phyloP scores from a whole-genome alignment of 768 basidiomycete species.

The Auriscalpium orientale region DNA sequence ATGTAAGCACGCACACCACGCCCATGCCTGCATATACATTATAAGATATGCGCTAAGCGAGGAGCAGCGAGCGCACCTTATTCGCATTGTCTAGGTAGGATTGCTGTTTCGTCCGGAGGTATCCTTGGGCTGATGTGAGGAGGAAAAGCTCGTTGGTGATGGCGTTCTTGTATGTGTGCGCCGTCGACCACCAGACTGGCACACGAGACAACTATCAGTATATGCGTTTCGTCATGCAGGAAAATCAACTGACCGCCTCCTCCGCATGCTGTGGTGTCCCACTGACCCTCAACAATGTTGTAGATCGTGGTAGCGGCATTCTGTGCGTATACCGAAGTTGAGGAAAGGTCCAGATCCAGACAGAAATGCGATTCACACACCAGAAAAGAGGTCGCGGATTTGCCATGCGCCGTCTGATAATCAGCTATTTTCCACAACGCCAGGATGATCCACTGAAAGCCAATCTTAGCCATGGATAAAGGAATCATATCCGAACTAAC shows the following conservation, averaged over 20 bases:
- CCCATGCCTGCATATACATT: slow-evolving; percentile 16
- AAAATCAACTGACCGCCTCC: slow-evolving; percentile 36
- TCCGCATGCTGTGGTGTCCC: slow-evolving; percentile 39
- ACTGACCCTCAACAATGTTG: slow-evolving; percentile 41
- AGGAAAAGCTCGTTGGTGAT: slow-evolving; percentile 56
- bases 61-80: slow-evolving; percentile 31
- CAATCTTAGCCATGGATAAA: background rate
- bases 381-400: slow-evolving; percentile 16
- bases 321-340: slow-evolving; percentile 20
- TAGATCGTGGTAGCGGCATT: slow-evolving; percentile 41
- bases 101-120: slow-evolving; percentile 29
- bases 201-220: background rate
- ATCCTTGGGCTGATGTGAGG: slow-evolving; percentile 41
- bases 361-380: slow-evolving; percentile 4
- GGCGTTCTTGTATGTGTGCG: slow-evolving; percentile 50
- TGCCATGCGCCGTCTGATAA: slow-evolving; percentile 37
- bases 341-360: background rate
- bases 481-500: slow-evolving; percentile 20
- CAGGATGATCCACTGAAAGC: slow-evolving; percentile 46
- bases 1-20: slow-evolving; percentile 20
- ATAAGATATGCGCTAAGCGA: background rate
- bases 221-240: background rate
- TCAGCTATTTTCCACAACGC: slow-evolving; percentile 52
- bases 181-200: slow-evolving; percentile 51
- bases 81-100: slow-evolving; percentile 42